Base-by-base conservation (phyloP, 495 filamentous ascomycete genomes). In the Trichoderma gamsii region DNA sequence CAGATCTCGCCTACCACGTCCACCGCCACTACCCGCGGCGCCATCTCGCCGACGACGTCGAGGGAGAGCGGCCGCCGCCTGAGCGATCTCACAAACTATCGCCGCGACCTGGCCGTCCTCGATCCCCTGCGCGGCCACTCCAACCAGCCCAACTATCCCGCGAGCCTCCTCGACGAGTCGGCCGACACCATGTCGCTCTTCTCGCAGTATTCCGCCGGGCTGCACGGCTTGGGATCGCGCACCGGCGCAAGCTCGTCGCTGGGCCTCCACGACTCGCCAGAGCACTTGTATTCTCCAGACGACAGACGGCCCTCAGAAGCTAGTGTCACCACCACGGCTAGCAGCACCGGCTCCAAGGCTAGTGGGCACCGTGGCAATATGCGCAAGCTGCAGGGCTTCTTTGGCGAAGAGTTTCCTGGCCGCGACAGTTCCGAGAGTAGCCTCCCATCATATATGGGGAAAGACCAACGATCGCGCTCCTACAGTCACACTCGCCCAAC, bases 261-360 rank as follows among this genome's bases (percentile, higher is more conserved):
- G 0, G 80, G 81, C 49, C 82, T 81, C 64, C 90, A 85, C 73
- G 90, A 92, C 67, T 91, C 90, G 35, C 84, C 88, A 15, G 88
- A 88, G 41, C 79, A 84, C 32, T 80, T 85, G 35, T 89, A 86
- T 69, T 86, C 87, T 72, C 82, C 83, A 65, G 91, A 96, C 66
- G 87, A 91, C 69, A 83, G 95, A 66, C 85, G 96, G 65, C 96
- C 96, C 13, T 98, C 96, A 25, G 84, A 93, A 67, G 91, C 92
- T 11, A 97, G 93, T 76, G 88, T 88, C 63, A 81, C 89, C 51
- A 95, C 89, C 11, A 96, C 91, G 49, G 89, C 91, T 7, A 96
- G 93, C 74, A 98, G 95, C 71, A 88, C 89, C 67, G 95, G 93
- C 9, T 98, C 95, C 18, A 92, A 90, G 74, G 87, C 90, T 6